A percentile compares a stretch with the other conserved stretches of the same genome.
Evolutionary conservation across 2,329 filamentous ascomycete genomes (phyloP).

Genomic region (Neonectria coccinea): DNA sequence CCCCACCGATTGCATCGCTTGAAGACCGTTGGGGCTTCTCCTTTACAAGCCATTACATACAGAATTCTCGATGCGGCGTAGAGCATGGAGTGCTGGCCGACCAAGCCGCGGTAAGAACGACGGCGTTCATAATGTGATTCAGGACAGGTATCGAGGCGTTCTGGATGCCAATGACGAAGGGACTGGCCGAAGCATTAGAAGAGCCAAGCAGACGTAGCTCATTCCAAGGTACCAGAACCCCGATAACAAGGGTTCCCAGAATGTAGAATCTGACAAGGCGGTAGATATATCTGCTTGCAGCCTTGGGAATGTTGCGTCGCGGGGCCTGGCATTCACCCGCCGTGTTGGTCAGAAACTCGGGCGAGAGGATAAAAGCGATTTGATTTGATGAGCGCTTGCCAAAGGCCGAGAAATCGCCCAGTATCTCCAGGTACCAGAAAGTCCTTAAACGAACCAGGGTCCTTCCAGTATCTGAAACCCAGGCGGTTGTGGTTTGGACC

Average conservation of each 20-base stretch:
- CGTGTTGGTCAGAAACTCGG: slow-evolving; percentile 43
- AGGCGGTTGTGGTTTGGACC: background rate
- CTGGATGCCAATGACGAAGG: slow-evolving; percentile 75
- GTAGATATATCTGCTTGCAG: slow-evolving; percentile 43
- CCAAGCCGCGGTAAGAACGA: slow-evolving; percentile 73
- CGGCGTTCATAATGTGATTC: slow-evolving; percentile 75
- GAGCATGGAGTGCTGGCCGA: slow-evolving; percentile 69
- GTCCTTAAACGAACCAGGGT: background rate
- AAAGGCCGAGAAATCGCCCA: background rate
- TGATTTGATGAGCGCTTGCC: background rate
- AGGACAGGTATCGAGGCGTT: slow-evolving; percentile 71
- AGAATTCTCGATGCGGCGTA: slow-evolving; percentile 74
- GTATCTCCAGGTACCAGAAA: background rate
- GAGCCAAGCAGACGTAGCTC: slow-evolving; percentile 33
- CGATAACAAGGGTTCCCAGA: background rate
- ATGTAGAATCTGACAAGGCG: slow-evolving; percentile 46
- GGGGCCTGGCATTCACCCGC: slow-evolving; percentile 47
- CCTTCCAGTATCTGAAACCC: slow-evolving; percentile 5
- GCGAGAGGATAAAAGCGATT: slow-evolving; percentile 38
- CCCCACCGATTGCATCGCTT: slow-evolving; percentile 69
- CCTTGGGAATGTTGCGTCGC: slow-evolving; percentile 44
- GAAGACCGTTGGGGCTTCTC: slow-evolving; percentile 73
- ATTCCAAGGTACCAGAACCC: slow-evolving; percentile 1
- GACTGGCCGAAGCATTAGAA: slow-evolving; percentile 57
- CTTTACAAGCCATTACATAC: slow-evolving; percentile 74